These are phyloP conservation scores for Medicago ruthenica DNA, from an alignment of 306 rosid species.

Conservation along the genomic window DNA sequence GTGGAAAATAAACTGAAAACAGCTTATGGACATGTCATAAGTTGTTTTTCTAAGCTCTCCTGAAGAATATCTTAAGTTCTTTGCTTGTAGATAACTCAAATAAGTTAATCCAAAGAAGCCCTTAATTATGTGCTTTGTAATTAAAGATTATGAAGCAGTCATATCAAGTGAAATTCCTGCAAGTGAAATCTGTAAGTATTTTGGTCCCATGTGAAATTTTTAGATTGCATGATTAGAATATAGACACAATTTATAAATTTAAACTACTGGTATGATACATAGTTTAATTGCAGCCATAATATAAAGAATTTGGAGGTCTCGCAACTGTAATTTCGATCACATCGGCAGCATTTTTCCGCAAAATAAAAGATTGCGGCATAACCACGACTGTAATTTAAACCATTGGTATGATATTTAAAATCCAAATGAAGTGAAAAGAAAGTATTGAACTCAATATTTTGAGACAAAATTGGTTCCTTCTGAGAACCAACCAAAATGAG, in stretches of 20 bases:
- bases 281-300: neutral
- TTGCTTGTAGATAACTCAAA: too few species aligned
- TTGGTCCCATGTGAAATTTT: neutral
- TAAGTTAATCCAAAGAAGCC: too few species aligned
- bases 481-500: conserved; percentile 24
- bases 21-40: too few species aligned
- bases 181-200: neutral
- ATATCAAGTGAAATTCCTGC: conserved; percentile 30
- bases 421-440: conserved; percentile 10
- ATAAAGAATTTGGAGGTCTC: neutral
- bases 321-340: neutral
- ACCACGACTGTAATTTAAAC: neutral
- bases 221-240: neutral
- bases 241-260: neutral
- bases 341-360: neutral
- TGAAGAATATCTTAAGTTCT: too few species aligned
- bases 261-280: neutral
- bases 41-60: too few species aligned
- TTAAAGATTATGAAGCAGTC: conserved; percentile 4
- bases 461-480: conserved; percentile 5
- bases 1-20: too few species aligned
- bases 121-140: conserved; percentile 21
- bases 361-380: neutral
- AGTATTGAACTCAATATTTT: neutral
- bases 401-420: neutral